Evolutionary conservation across 768 basidiomycete species (phyloP).

Genomic region (Phlegmacium glaucopus): DNA sequence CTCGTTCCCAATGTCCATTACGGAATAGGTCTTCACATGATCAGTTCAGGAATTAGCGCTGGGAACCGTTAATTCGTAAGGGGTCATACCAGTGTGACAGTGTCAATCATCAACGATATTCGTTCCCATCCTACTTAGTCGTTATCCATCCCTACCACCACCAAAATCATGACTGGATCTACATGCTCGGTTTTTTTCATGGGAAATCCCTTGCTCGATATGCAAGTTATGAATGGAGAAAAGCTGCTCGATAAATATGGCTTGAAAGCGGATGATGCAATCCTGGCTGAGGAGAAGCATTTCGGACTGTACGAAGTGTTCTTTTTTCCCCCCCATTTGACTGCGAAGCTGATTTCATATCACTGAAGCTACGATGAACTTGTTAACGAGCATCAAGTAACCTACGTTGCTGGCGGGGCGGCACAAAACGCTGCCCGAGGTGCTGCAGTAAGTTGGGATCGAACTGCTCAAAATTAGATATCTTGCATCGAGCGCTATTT

Average conservation of each 20-base stretch:
- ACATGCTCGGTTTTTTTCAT: constrained; percentile 78
- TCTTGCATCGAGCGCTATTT: constrained; percentile 9
- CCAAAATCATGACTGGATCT: constrained; percentile 44
- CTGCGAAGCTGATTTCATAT: background rate
- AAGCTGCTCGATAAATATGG: constrained; percentile 83
- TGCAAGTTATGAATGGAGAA: constrained; percentile 89
- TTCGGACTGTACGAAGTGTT: constrained; percentile 69
- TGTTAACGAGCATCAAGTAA: constrained; percentile 67
- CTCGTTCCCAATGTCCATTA: constrained; percentile 27
- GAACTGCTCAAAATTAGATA: background rate
- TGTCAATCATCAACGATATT: too few species aligned
- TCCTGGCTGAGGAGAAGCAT: constrained; percentile 90
- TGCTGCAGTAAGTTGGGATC: constrained; percentile 70
- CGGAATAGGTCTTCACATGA: constrained; percentile 15
- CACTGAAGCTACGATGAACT: constrained; percentile 81
- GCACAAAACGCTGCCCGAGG: constrained; percentile 95
- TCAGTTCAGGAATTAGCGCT: background rate
- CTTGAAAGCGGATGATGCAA: constrained; percentile 93
- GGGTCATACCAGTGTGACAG: too few species aligned
- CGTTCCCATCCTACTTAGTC: too few species aligned
- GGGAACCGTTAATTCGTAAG: background rate
- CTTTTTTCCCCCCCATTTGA: background rate
- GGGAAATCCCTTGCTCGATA: constrained; percentile 95
- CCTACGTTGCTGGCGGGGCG: constrained; percentile 96
- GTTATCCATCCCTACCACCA: constrained; percentile 76